A percentile compares a stretch with the other conserved stretches of the same genome.
phyloP scores from a whole-genome alignment of 2,329 filamentous ascomycete genomes.

The Hymenoscyphus occultus region DNA sequence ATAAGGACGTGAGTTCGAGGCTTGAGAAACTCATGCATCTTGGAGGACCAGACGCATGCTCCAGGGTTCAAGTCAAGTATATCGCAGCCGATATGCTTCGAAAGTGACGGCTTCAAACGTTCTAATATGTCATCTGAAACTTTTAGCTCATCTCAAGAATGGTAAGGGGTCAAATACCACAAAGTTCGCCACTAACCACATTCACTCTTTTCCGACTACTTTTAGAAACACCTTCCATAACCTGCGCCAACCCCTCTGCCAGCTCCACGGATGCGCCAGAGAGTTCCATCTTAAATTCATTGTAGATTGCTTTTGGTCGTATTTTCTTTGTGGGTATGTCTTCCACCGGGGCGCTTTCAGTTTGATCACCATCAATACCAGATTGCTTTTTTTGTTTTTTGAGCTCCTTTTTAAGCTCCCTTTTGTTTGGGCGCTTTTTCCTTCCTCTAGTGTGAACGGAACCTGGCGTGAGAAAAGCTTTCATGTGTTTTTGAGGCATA shows the following conservation, averaged over 20 bases:
- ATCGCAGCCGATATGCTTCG: slow-evolving; percentile 73
- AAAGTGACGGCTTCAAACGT: slow-evolving; percentile 66
- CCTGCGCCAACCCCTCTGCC: not conserved
- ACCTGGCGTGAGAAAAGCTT: too few relatives aligned
- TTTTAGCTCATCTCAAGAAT: not conserved
- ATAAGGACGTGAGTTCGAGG: slow-evolving; percentile 82
- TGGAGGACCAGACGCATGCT: slow-evolving; percentile 71
- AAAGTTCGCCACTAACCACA: slow-evolving; percentile 50
- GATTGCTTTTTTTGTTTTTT: too few relatives aligned
- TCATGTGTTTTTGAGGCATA: too few relatives aligned
- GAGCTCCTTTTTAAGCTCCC: too few relatives aligned
- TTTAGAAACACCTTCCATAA: not conserved
- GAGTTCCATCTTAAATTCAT: too few relatives aligned
- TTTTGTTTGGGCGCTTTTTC: too few relatives aligned
- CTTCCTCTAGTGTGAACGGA: too few relatives aligned
- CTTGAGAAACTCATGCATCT: slow-evolving; percentile 69
- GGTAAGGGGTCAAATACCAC: slow-evolving; percentile 32
- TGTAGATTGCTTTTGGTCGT: too few relatives aligned
- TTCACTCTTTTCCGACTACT: slow-evolving; percentile 44
- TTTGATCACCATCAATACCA: too few relatives aligned
- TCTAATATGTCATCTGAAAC: slow-evolving; percentile 44
- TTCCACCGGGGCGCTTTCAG: too few relatives aligned
- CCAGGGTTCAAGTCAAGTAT: slow-evolving; percentile 87
- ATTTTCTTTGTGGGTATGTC: too few relatives aligned
- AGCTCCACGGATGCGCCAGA: not conserved